Percentiles rank a stretch among this genome's conserved stretches.
Evolutionary conservation across 2,329 filamentous ascomycete species (phyloP).

Genomic region (Septoria petroselini): DNA sequence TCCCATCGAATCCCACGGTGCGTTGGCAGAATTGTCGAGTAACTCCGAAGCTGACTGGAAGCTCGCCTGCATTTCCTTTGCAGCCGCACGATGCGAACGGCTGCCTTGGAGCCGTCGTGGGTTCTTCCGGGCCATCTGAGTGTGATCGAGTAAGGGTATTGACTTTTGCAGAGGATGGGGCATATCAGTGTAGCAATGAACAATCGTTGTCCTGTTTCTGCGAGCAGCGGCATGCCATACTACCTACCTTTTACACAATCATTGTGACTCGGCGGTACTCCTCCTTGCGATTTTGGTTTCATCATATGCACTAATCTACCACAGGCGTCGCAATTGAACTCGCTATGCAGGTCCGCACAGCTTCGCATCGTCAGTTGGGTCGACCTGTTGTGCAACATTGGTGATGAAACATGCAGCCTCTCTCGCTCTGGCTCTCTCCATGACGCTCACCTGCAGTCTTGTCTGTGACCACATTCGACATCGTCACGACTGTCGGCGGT

Average conservation of each 20-base stretch:
- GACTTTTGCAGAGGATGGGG: too few relatives aligned
- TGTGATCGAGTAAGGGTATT: too few relatives aligned
- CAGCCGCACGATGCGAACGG: slow-evolving; percentile 18
- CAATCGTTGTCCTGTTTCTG: not conserved
- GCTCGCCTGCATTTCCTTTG: slow-evolving; percentile 4
- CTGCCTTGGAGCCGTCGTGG: not conserved
- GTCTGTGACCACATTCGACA: not conserved
- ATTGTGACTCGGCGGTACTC: too few relatives aligned
- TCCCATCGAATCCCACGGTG: slow-evolving; percentile 14
- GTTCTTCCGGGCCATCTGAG: too few relatives aligned
- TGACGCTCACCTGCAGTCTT: too few relatives aligned
- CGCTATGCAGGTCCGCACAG: slow-evolving; percentile 8
- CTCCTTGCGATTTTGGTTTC: not conserved
- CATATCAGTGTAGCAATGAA: too few relatives aligned
- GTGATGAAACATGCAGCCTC: not conserved
- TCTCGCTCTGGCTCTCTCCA: too few relatives aligned
- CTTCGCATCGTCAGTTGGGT: slow-evolving; percentile 21
- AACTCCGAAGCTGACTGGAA: slow-evolving; percentile 4
- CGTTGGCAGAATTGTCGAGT: slow-evolving; percentile 12
- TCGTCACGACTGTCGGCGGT: not conserved
- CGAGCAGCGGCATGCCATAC: not conserved
- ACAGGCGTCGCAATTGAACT: not conserved
- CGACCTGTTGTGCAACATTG: slow-evolving; percentile 20
- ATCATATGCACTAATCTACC: not conserved
- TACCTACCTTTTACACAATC: not conserved